phyloP scores from a whole-genome alignment of 345 rosid genomes.

The Citrus unshiu region DNA sequence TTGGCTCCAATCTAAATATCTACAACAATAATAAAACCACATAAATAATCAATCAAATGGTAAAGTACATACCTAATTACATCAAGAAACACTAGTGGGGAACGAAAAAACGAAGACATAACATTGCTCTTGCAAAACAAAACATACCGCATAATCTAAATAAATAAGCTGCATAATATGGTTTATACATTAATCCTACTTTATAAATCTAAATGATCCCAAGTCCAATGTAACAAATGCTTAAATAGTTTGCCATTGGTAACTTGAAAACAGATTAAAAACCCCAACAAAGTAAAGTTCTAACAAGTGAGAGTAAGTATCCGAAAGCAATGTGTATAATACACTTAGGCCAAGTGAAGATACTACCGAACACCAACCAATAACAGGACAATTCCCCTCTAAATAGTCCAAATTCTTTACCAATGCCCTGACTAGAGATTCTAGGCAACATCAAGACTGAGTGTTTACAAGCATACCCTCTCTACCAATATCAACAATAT shows the following conservation, averaged over 20 bases:
- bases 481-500: neutral
- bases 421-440: neutral
- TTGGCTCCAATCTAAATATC: conserved; percentile 81
- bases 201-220: neutral
- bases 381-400: neutral
- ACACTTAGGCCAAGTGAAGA: neutral
- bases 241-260: neutral
- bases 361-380: too few relatives aligned
- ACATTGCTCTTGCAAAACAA: neutral
- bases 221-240: neutral
- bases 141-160: neutral
- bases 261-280: neutral
- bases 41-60: neutral
- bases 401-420: neutral
- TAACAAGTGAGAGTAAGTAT: neutral
- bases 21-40: conserved; percentile 18
- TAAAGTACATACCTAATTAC: neutral
- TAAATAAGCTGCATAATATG: neutral
- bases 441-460: neutral
- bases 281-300: neutral
- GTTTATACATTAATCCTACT: neutral
- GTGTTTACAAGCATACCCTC: neutral
- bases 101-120: neutral
- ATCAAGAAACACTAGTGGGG: neutral
- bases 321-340: neutral